These are phyloP conservation scores for Eucalyptus curtisii DNA, from an alignment of 345 rosid species.

Conservation along the genomic window DNA sequence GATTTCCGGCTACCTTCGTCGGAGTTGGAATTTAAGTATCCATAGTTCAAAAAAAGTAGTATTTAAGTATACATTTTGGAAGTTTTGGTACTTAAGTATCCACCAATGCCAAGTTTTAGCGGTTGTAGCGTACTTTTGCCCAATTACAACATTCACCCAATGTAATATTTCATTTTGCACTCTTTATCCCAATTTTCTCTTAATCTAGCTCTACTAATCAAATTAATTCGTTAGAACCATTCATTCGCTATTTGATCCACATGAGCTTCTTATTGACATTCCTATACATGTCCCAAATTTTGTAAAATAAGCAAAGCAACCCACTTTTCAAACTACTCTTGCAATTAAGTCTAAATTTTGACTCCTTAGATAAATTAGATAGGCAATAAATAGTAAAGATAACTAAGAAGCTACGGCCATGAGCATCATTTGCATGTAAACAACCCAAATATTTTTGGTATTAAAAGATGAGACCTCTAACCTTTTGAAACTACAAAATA, in stretches of 20 bases:
- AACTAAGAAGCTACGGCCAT: background rate
- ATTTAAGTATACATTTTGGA: too few relatives aligned
- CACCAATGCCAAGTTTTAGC: rapidly evolving
- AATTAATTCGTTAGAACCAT: too few relatives aligned
- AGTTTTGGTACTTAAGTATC: too few relatives aligned
- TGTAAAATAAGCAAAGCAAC: background rate
- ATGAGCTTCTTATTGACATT: background rate
- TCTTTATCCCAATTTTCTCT: background rate
- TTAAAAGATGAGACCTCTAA: background rate
- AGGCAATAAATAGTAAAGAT: background rate
- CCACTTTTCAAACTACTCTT: background rate
- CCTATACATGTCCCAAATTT: background rate
- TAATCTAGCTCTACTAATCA: background rate
- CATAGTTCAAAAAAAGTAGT: too few relatives aligned
- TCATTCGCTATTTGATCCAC: background rate
- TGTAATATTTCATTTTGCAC: background rate
- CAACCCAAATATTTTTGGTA: background rate
- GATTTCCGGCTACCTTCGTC: rapidly evolving
- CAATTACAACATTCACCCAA: background rate
- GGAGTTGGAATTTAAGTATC: too few relatives aligned
- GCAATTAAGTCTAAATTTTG: background rate
- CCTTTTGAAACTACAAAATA: background rate
- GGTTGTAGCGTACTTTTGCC: too few relatives aligned
- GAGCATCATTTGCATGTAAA: background rate
- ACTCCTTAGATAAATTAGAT: background rate